phyloP scores from a whole-genome alignment of 345 rosid genomes.

The Hibiscus mutabilis region DNA sequence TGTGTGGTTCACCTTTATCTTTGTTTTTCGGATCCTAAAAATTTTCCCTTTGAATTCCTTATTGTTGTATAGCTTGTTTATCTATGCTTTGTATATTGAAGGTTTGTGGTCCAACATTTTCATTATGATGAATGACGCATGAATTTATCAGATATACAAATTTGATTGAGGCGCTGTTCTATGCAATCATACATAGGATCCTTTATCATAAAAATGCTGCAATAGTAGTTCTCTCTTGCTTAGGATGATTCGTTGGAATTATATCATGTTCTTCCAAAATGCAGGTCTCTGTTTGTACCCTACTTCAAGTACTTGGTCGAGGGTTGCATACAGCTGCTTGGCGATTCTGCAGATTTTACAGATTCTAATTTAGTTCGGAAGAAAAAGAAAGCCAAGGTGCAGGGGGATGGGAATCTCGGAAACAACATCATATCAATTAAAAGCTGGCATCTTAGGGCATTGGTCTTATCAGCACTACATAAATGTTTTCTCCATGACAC shows the following conservation, averaged over 20 bases:
- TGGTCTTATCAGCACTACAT: conserved; percentile 67
- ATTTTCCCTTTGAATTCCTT: neutral
- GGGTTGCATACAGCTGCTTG: conserved; percentile 55
- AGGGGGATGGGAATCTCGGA: conserved; percentile 31
- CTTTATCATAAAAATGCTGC: neutral
- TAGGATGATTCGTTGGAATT: neutral
- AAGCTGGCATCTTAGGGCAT: conserved; percentile 77
- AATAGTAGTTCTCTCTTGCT: neutral
- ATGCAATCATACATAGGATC: neutral
- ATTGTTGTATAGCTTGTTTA: neutral
- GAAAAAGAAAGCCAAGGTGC: conserved; percentile 75
- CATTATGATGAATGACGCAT: neutral
- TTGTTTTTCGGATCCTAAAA: neutral
- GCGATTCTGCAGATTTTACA: conserved; percentile 26
- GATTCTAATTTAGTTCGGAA: conserved; percentile 39
- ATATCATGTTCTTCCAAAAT: conserved; percentile 4
- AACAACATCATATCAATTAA: conserved; percentile 25
- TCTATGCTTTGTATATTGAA: neutral
- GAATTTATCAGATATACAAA: neutral
- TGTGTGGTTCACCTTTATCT: neutral
- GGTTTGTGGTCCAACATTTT: neutral
- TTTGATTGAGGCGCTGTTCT: neutral
- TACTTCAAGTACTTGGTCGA: conserved; percentile 79
- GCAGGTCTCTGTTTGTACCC: conserved; percentile 88
- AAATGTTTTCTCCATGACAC: conserved; percentile 80